Base-by-base conservation (phyloP, 331 rosid genomes). In the Spiraea crenata region DNA sequence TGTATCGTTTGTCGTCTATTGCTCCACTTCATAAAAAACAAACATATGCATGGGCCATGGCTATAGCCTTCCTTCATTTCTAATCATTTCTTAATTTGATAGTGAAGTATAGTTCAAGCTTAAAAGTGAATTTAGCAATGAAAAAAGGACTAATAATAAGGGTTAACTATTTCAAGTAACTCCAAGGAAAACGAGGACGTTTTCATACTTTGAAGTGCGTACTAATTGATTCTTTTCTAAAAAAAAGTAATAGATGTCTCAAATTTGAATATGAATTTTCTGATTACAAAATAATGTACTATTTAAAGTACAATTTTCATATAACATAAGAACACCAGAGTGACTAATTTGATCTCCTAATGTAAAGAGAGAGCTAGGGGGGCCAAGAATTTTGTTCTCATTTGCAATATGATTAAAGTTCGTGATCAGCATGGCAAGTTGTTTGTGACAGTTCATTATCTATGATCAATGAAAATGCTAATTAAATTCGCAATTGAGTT, bases 351-450 rank as follows among this genome's bases (percentile, higher is more conserved):
- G 63, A 41, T 37, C 45, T 2, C 5, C 15, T 37, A 37, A 59
- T 3, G 25, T 57, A 3, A 37, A 58, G 5, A 42, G 1, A 37
- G 15, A 4, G 45, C 14, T 13, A 5, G 5, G 9, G 14, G 37
- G 38, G 1, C 65, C 7, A 37, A 15, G 31, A 10, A 25, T 59
- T 59, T 35, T 59, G 66, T 61, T 61, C 34, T 40, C 48, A 40
- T 40, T 61, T 39, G 49, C 16, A 39, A 9, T 40, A 61, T 16
- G 66, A 61, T 61, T 61, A 61, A 61, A n/a, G 48, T 16, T 46
- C 15, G 44, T n/a, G 48, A 39, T 15, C 15, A 39, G 3, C 3
- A 2, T 62, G 9, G 66, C 49, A 39, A 62, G 15, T n/a, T n/a
- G 0, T 56, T 8, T 59, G 49, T 40, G 67, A 62, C 67, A 4